Evolutionary conservation across 495 filamentous ascomycete species (phyloP).

Genomic region (Bombardia bombarda): DNA sequence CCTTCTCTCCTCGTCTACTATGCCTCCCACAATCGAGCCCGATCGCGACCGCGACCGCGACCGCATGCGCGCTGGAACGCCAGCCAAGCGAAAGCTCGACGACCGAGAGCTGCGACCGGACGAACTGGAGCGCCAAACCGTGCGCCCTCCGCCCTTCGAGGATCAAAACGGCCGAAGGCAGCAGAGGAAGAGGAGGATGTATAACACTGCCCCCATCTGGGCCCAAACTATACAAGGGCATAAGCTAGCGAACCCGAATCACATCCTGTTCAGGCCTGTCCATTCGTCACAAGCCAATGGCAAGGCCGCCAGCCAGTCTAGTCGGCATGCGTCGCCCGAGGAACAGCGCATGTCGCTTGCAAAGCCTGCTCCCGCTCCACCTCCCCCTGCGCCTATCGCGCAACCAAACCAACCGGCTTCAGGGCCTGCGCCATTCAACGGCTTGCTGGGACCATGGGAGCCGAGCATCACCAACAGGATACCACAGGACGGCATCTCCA

Average conservation of each 20-base stretch:
- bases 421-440: too few species aligned
- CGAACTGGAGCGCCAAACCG: slow-evolving; percentile 34
- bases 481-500: slow-evolving; percentile 60
- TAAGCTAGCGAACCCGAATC: slow-evolving; percentile 26
- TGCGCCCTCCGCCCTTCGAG: slow-evolving; percentile 34
- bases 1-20: slow-evolving; percentile 21
- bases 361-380: slow-evolving; percentile 2
- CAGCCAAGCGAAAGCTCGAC: slow-evolving; percentile 47
- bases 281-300: slow-evolving; percentile 27
- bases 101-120: slow-evolving; percentile 39
- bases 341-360: slow-evolving; percentile 26
- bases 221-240: slow-evolving; percentile 23
- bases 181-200: slow-evolving; percentile 26
- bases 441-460: slow-evolving; percentile 60
- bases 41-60: slow-evolving; percentile 27
- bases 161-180: slow-evolving; percentile 30
- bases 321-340: slow-evolving; percentile 42
- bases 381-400: background rate
- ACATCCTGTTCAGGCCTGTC: slow-evolving; percentile 25
- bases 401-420: too few species aligned
- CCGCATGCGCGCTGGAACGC: slow-evolving; percentile 25
- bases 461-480: slow-evolving; percentile 57
- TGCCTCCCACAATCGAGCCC: slow-evolving; percentile 9
- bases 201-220: slow-evolving; percentile 37
- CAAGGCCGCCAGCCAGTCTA: slow-evolving; percentile 28